Conservation (phyloP, 2,329 filamentous ascomycete species). For the Colletotrichum noveboracense region DNA sequence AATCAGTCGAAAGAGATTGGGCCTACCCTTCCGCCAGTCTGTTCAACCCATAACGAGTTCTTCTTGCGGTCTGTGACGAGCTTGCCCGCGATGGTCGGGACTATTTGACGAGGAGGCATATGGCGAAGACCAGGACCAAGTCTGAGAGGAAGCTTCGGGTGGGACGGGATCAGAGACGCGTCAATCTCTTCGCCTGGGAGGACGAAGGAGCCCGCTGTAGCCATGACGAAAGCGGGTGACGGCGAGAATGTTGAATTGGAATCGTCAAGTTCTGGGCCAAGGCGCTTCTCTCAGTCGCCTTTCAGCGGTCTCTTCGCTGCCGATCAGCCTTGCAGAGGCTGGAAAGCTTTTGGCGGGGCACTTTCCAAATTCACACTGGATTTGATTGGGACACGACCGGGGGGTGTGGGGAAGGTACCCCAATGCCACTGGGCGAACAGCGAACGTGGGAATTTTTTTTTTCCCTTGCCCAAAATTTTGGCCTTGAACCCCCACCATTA, state of each 20-base stretch:
- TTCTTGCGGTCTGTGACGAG: slow-evolving; percentile 73
- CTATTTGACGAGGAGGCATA: slow-evolving; percentile 76
- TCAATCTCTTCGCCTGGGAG: slow-evolving; percentile 84
- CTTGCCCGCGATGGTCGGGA: slow-evolving; percentile 70
- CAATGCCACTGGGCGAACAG: slow-evolving; percentile 4
- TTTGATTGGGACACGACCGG: slow-evolving; percentile 14
- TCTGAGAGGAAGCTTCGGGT: slow-evolving; percentile 73
- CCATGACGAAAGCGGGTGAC: slow-evolving; percentile 47
- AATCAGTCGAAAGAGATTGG: not conserved
- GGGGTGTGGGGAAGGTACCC: not conserved
- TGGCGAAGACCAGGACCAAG: slow-evolving; percentile 86
- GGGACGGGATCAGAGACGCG: slow-evolving; percentile 67
- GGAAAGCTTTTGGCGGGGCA: slow-evolving; percentile 27
- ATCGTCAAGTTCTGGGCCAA: not conserved
- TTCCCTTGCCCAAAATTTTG: slow-evolving; percentile 16
- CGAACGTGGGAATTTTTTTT: slow-evolving; percentile 17
- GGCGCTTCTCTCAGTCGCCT: not conserved
- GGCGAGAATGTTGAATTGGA: slow-evolving; percentile 2
- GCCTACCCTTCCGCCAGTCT: slow-evolving; percentile 68
- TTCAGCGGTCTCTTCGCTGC: not conserved
- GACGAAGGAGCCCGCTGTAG: slow-evolving; percentile 66
- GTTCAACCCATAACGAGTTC: slow-evolving; percentile 80
- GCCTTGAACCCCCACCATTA: slow-evolving; percentile 22
- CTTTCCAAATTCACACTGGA: not conserved
- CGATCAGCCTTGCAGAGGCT: slow-evolving; percentile 20